phyloP scores from a whole-genome alignment of 2,329 filamentous ascomycete genomes.

The Aureobasidium sp. region DNA sequence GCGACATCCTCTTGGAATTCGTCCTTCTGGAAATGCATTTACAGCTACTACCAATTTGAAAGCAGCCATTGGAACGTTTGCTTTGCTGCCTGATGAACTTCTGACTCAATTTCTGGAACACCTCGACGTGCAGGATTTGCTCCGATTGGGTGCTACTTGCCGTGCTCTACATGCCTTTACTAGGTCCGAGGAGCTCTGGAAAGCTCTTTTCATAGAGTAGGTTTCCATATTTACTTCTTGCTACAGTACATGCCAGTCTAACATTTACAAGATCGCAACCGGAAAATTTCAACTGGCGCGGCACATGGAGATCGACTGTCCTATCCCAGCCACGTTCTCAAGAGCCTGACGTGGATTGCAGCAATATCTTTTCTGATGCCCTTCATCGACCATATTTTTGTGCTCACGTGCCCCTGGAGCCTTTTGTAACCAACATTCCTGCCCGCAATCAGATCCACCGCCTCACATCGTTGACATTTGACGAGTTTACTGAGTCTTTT shows the following conservation, averaged over 20 bases:
- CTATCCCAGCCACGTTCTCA: constrained; percentile 50
- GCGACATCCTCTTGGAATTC: constrained; percentile 73
- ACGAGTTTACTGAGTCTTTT: constrained; percentile 69
- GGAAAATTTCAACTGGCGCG: constrained; percentile 57
- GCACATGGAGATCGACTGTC: constrained; percentile 76
- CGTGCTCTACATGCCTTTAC: constrained; percentile 81
- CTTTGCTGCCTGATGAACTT: constrained; percentile 69
- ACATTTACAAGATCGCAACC: constrained; percentile 34
- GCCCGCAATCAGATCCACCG: constrained; percentile 62
- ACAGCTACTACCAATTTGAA: constrained; percentile 60
- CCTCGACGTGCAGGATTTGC: constrained; percentile 56
- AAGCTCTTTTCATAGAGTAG: constrained; percentile 75
- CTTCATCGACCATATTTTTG: constrained; percentile 87
- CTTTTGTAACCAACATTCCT: constrained; percentile 66
- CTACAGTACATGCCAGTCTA: constrained; percentile 12
- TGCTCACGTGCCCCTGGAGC: constrained; percentile 60
- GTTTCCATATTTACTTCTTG: constrained; percentile 33
- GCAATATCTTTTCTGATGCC: constrained; percentile 78
- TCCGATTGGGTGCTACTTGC: constrained; percentile 66
- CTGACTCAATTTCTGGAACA: constrained; percentile 67
- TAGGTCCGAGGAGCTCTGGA: constrained; percentile 81
- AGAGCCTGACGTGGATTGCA: constrained; percentile 58
- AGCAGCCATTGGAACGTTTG: constrained; percentile 55
- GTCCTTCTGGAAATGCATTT: constrained; percentile 78
- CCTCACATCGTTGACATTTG: constrained; percentile 57